phyloP scores from a whole-genome alignment of 495 filamentous ascomycete genomes.

The Trichoderma erinaceum region DNA sequence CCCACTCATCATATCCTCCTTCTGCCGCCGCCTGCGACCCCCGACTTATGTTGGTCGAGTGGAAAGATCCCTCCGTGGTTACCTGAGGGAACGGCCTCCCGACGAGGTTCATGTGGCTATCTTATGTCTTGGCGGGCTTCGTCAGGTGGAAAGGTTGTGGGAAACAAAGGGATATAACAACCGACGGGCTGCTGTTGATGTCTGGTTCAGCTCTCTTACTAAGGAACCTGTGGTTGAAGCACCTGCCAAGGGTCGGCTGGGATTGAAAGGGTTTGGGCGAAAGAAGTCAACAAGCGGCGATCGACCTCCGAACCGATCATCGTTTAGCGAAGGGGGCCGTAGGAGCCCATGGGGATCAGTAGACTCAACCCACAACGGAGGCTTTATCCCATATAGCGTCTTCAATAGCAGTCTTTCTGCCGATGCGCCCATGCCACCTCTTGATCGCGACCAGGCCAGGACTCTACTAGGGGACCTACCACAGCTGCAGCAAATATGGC shows the following conservation, averaged over 20 bases:
- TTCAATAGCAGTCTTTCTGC: conserved; percentile 47
- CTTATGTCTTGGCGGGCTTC: conserved; percentile 47
- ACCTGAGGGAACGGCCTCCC: conserved; percentile 47
- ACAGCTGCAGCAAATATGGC: conserved; percentile 45
- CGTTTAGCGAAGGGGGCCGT: conserved; percentile 5
- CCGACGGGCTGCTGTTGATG: conserved; percentile 45
- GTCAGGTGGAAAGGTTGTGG: conserved; percentile 51
- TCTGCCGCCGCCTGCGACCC: conserved; percentile 48
- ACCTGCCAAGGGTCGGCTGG: conserved; percentile 40
- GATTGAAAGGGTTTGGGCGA: conserved; percentile 41
- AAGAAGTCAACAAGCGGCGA: conserved; percentile 38
- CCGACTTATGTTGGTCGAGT: conserved; percentile 51
- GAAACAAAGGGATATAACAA: conserved; percentile 53
- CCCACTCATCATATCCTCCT: conserved; percentile 50
- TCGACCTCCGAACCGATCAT: conserved; percentile 15
- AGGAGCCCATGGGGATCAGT: conserved; percentile 10
- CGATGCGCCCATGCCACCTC: conserved; percentile 48
- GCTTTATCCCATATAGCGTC: conserved; percentile 29
- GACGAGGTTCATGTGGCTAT: conserved; percentile 52
- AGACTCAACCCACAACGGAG: conserved; percentile 13
- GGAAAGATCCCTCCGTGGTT: conserved; percentile 51
- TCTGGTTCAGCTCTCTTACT: conserved; percentile 45
- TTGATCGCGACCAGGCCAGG: conserved; percentile 41
- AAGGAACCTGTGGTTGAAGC: conserved; percentile 34
- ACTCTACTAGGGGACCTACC: conserved; percentile 44